These are phyloP conservation scores for Meripilus lineatus DNA, from an alignment of 1,284 basidiomycete species.

Conservation along the genomic window DNA sequence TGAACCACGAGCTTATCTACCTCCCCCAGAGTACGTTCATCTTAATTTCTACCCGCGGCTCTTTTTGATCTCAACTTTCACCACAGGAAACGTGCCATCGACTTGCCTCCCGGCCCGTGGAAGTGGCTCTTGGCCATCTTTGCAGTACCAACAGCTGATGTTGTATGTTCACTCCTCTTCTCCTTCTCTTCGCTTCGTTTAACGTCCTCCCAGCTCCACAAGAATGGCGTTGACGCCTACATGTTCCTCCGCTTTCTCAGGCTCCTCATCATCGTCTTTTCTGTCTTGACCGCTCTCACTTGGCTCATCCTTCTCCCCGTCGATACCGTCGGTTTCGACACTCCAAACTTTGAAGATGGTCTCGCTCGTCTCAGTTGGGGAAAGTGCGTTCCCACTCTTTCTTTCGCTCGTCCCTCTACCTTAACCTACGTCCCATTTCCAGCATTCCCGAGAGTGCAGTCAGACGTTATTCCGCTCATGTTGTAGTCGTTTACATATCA, in stretches of 20 bases:
- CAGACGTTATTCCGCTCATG: slow-evolving; percentile 41
- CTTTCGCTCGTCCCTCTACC: not conserved
- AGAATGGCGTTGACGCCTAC: slow-evolving; percentile 72
- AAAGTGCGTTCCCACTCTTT: slow-evolving; percentile 32
- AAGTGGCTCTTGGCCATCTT: slow-evolving; percentile 43
- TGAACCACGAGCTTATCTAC: slow-evolving; percentile 52
- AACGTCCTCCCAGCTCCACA: slow-evolving; percentile 34
- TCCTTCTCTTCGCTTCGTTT: slow-evolving; percentile 6
- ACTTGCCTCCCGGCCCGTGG: slow-evolving; percentile 38
- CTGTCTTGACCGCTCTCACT: slow-evolving; percentile 57
- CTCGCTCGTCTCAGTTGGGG: slow-evolving; percentile 42
- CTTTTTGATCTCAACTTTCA: not conserved
- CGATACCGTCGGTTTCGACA: slow-evolving; percentile 44
- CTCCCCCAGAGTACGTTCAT: slow-evolving; percentile 40
- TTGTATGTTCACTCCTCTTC: slow-evolving; percentile 29
- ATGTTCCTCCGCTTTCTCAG: slow-evolving; percentile 67
- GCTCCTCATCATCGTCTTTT: slow-evolving; percentile 60
- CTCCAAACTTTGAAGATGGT: slow-evolving; percentile 23
- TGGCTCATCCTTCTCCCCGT: slow-evolving; percentile 59
- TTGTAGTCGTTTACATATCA: slow-evolving; percentile 41
- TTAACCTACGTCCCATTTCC: slow-evolving; percentile 2
- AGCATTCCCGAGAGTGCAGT: slow-evolving; percentile 29
- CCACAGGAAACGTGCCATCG: slow-evolving; percentile 39
- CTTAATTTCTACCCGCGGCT: not conserved
- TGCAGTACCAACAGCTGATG: slow-evolving; percentile 34